A percentile compares a stretch with the other conserved stretches of the same genome.
phyloP scores from a whole-genome alignment of 2,329 filamentous ascomycete species.

The Shiraia bambusicola region DNA sequence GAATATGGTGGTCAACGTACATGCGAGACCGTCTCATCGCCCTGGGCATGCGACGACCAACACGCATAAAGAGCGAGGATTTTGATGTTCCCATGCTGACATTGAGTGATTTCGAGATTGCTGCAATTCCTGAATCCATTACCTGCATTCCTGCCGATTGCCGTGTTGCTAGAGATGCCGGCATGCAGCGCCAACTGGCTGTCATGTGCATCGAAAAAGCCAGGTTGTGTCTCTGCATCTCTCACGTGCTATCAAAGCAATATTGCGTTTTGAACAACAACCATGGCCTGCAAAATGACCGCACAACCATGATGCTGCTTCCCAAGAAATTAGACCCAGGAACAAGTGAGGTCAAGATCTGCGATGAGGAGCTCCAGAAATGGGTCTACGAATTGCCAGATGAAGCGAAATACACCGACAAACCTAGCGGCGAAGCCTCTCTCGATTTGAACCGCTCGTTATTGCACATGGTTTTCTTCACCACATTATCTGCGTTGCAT shows the following conservation, averaged over 20 bases:
- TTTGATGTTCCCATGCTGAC: conserved; percentile 91
- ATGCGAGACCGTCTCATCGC: conserved; percentile 93
- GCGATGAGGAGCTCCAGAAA: conserved; percentile 74
- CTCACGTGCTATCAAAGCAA: conserved; percentile 83
- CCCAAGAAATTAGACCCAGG: conserved; percentile 87
- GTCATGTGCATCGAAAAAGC: conserved; percentile 90
- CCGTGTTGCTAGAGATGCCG: conserved; percentile 67
- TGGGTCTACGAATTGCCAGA: conserved; percentile 75
- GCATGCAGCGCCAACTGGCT: conserved; percentile 76
- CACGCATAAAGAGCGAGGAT: conserved; percentile 88
- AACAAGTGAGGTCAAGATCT: conserved; percentile 73
- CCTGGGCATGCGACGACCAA: conserved; percentile 88
- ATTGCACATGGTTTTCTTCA: conserved; percentile 91
- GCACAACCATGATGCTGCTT: conserved; percentile 81
- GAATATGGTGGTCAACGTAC: conserved; percentile 97
- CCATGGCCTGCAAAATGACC: conserved; percentile 69
- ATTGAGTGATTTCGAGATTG: conserved; percentile 80
- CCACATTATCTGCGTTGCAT: conserved; percentile 86
- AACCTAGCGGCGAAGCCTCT: conserved; percentile 57
- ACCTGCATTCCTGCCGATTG: conserved; percentile 70
- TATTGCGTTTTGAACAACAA: conserved; percentile 89
- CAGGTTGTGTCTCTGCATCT: conserved; percentile 85
- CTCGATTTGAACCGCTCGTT: conserved; percentile 77
- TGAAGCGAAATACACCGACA: conserved; percentile 68
- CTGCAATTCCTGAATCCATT: conserved; percentile 66